Evolutionary conservation across 371 early-diverging fungal genomes (phyloP), one percentile per base, ranked within the genome.

Genomic region (Apophysomyces sp.): DNA sequence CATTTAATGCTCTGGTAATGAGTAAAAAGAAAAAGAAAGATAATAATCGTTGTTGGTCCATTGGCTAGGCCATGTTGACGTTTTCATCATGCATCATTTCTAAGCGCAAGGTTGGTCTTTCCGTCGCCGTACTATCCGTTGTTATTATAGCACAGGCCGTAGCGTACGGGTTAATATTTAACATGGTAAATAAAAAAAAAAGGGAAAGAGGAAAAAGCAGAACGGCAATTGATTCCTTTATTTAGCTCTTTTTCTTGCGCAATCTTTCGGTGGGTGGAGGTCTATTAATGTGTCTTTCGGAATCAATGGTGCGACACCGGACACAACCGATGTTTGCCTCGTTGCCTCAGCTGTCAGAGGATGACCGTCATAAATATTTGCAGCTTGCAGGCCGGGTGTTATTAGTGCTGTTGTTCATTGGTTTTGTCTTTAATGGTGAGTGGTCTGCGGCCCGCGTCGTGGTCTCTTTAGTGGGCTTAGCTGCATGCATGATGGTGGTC

Each of bases 261-360:
- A 92, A 89, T 66, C 76, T 97, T 21, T 94, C 96, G 1, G 87
- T 97, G 24, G 78, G 85, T 30, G 98, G 97, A 28, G 97, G 95
- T 12, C 85, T 97, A 11, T 71, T 97, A 58, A 89, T 97, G 84
- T 85, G 96, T 31, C 77, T 96, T 18, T 89, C 95, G 18, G 92
- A 92, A 60, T 66, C 77, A 32, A 59, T 88, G 13, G 54, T 70
- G n/a, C 62, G 68, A 13, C 56, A 54, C 13, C 77, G 77, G 34
- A 30, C 61, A 4, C 37, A 18, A 6, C 27, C 53, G n/a, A 75
- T 92, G 49, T 95, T 94, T 83, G 90, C 93, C 0, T 94, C 92
- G 5, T 66, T 96, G 49, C 97, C 95, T 37, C 82, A 82, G 41
- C 60, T 97, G 51, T 82, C 86, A 21, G 92, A 94, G 59, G 83